Evolutionary conservation across 805 yeast genomes (phyloP), one percentile per base, ranked within the genome.

Genomic region (Debaryomyces prosopidis): DNA sequence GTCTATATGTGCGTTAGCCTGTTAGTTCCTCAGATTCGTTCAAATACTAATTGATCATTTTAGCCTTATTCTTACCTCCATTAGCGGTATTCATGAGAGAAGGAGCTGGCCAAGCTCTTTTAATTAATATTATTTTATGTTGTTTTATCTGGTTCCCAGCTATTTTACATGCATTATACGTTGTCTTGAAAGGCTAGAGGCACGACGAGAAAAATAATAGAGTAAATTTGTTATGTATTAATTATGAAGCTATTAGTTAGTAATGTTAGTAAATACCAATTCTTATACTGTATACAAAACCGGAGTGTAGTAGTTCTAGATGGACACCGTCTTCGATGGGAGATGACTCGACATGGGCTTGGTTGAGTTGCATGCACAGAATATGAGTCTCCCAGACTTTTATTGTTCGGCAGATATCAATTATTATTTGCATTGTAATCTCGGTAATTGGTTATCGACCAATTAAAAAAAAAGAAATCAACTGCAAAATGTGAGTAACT

Each of bases 141-240:
- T 49, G 73, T 55, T 83, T 79, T 63, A 66, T 74, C 53, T 82
- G 84, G 82, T 84, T 86, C 84, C 94, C 94, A 59, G 91, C 84
- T 70, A 85, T 85, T 68, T 67, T 86, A 54, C 89, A 85, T 62
- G 92, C 92, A 43, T 64, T 84, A 53, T 86, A 81, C 68, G 69
- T 84, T 59, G 88, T 81, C 31, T 57, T 71, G 47, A 62, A 55
- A 46, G 52, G 57, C 47, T 64, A 62, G 10, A 31, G 19, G 18
- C 17, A n/a, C 4, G 14, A 19, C 28, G 35, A 16, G 17, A 23
- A 31, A 39, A 40, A 40, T 23, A 5, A 23, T 12, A 14, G 33
- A 32, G 27, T 31, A 14, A 12, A 7, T 16, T 15, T 39, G 26
- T 23, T 23, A 23, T 10, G 26, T 23, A 23, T 23, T 23, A 23